Conservation (phyloP, 208 protist genomes). For the Leishmania braziliensis region DNA sequence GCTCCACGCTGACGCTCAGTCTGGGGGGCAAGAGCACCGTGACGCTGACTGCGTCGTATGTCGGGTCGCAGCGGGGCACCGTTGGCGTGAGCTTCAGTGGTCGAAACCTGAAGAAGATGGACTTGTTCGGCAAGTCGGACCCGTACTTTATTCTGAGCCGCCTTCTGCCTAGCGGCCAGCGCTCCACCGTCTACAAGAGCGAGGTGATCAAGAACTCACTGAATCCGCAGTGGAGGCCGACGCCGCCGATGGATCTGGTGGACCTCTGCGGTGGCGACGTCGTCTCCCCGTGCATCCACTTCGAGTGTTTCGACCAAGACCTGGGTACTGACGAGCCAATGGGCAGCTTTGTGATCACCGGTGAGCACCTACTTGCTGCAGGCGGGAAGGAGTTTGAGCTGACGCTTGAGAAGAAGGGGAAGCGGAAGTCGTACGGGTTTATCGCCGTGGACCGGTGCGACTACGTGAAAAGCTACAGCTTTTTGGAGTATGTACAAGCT, state of each 20-base stretch:
- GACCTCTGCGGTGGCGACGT: conserved; percentile 29
- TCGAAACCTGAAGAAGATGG: conserved; percentile 42
- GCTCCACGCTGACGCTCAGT: conserved; percentile 22
- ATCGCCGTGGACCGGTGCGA: conserved; percentile 24
- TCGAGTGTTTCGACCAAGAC: background rate
- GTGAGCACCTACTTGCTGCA: conserved; percentile 16
- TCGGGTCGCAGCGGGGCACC: conserved; percentile 20
- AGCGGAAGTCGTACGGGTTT: conserved; percentile 37
- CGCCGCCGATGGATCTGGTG: conserved; percentile 27
- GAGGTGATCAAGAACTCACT: conserved; percentile 38
- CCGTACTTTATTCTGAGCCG: conserved; percentile 34
- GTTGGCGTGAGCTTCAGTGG: conserved; percentile 23
- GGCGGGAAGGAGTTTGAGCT: conserved; percentile 25
- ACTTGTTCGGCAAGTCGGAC: conserved; percentile 43
- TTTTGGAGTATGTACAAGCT: conserved; percentile 62
- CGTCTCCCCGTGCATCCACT: background rate
- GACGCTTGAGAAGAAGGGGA: conserved; percentile 29
- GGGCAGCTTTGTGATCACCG: conserved; percentile 14
- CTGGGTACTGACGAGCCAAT: background rate
- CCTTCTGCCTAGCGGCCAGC: conserved; percentile 22
- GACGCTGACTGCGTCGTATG: conserved; percentile 22
- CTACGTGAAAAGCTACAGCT: conserved; percentile 27
- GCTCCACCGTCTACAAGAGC: conserved; percentile 24
- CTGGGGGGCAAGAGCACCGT: conserved; percentile 28
- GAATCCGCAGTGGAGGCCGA: conserved; percentile 42